Percentiles rank a stretch among this genome's conserved stretches.
Conservation (phyloP, 345 rosid species). For the Draba incana region DNA sequence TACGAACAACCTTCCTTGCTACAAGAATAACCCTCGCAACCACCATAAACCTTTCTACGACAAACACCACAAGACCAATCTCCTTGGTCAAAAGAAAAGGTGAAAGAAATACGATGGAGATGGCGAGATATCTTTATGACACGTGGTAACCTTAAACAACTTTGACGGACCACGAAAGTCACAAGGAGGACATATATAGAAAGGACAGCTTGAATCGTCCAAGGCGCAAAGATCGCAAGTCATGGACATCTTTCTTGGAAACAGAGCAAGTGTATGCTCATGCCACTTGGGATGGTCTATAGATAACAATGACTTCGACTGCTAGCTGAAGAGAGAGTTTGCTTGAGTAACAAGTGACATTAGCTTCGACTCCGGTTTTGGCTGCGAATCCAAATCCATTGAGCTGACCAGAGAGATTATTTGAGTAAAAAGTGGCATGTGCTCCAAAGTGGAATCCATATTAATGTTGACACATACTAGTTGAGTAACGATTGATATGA, state of each 20-base stretch:
- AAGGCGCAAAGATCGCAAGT: not conserved
- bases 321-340: too few relatives aligned
- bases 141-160: conserved; percentile 1
- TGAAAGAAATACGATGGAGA: not conserved
- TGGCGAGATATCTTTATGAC: conserved; percentile 17
- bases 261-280: not conserved
- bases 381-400: too few relatives aligned
- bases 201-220: not conserved
- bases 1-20: not conserved
- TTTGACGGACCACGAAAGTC: conserved; percentile 5
- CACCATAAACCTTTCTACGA: not conserved
- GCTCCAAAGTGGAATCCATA: too few relatives aligned
- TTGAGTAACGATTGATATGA: too few relatives aligned
- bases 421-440: too few relatives aligned
- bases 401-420: too few relatives aligned
- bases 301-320: too few relatives aligned
- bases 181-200: not conserved
- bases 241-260: not conserved
- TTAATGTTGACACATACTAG: too few relatives aligned
- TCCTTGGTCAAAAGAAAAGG: not conserved
- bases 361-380: too few relatives aligned
- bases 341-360: too few relatives aligned
- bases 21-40: conserved; percentile 4
- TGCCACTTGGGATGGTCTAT: too few relatives aligned
- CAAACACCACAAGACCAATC: conserved; percentile 8